Percentiles rank a stretch among this genome's conserved stretches.
Evolutionary conservation across 441 rosid genomes (phyloP).

Genomic region (Aquilaria agallochum): DNA sequence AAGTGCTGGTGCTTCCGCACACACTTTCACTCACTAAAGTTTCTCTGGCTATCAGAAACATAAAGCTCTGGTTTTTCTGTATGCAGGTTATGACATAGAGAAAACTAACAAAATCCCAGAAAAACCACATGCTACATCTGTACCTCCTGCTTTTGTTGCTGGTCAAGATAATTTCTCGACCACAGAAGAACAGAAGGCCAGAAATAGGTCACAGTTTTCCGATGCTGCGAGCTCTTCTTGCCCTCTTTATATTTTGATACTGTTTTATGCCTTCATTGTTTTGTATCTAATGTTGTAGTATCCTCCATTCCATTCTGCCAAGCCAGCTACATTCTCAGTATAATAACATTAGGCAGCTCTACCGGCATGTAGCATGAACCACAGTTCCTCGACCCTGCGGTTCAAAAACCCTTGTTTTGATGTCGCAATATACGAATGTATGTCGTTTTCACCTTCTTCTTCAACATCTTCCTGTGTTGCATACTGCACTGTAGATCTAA

Average conservation of each 20-base stretch:
- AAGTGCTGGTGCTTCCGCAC: slow-evolving; percentile 18
- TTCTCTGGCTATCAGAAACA: neutral
- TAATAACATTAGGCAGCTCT: too few relatives aligned
- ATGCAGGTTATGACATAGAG: slow-evolving; percentile 64
- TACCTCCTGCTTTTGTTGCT: slow-evolving; percentile 64
- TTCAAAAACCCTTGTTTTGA: too few relatives aligned
- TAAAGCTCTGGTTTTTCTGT: too few relatives aligned
- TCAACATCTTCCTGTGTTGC: too few relatives aligned
- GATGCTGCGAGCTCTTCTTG: slow-evolving; percentile 18
- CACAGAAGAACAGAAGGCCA: slow-evolving; percentile 25
- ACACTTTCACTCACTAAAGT: slow-evolving; percentile 1
- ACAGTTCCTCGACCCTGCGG: too few relatives aligned
- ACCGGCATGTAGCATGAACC: too few relatives aligned
- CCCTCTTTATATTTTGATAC: slow-evolving; percentile 14
- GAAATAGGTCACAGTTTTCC: slow-evolving; percentile 30
- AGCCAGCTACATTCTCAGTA: neutral
- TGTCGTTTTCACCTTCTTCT: too few relatives aligned
- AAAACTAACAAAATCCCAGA: slow-evolving; percentile 21
- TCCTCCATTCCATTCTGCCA: slow-evolving; percentile 8
- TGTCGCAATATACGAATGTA: too few relatives aligned
- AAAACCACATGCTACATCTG: slow-evolving; percentile 34
- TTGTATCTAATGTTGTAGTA: slow-evolving; percentile 29
- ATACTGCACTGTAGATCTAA: too few relatives aligned
- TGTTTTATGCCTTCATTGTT: slow-evolving; percentile 21
- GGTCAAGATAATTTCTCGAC: slow-evolving; percentile 38